Conservation (phyloP, 2,329 filamentous ascomycete genomes). For the Hypomyces rosellus region DNA sequence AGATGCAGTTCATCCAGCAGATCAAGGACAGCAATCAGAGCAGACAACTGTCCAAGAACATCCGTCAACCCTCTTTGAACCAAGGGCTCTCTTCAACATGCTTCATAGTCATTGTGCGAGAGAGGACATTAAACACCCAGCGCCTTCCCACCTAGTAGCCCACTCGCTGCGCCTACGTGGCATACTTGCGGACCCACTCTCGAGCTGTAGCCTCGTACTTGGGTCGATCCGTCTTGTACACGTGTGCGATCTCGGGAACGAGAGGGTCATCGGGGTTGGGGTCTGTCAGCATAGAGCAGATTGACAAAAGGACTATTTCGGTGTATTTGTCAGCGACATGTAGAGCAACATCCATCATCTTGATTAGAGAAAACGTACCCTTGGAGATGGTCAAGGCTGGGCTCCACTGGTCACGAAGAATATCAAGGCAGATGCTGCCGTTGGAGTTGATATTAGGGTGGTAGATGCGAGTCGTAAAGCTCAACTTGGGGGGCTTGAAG, state of each 20-base stretch:
- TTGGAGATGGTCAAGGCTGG: slow-evolving; percentile 97
- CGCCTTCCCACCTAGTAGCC: slow-evolving; percentile 14
- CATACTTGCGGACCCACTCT: slow-evolving; percentile 99
- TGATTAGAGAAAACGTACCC: slow-evolving; percentile 49
- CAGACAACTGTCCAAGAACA: slow-evolving; percentile 16
- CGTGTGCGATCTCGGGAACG: slow-evolving; percentile 96
- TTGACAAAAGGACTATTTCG: slow-evolving; percentile 78
- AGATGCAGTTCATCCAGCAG: slow-evolving; percentile 14
- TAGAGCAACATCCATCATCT: background rate
- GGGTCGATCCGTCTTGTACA: slow-evolving; percentile 98
- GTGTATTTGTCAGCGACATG: slow-evolving; percentile 8
- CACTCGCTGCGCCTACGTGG: slow-evolving; percentile 56
- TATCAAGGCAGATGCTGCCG: slow-evolving; percentile 97
- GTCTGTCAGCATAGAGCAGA: slow-evolving; percentile 99
- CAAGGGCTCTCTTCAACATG: slow-evolving; percentile 13
- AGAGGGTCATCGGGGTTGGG: slow-evolving; percentile 98
- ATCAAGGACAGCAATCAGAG: slow-evolving; percentile 3
- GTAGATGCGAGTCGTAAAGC: slow-evolving; percentile 99
- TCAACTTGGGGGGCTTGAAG: slow-evolving; percentile 99
- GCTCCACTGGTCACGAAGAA: slow-evolving; percentile 98
- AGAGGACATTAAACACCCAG: slow-evolving; percentile 21
- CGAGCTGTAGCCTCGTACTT: slow-evolving; percentile 94
- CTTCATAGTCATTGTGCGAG: slow-evolving; percentile 6
- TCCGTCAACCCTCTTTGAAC: slow-evolving; percentile 20
- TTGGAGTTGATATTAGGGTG: slow-evolving; percentile 99